Conservation (phyloP, 257 asterid genomes). For the Cordia subcordata region DNA sequence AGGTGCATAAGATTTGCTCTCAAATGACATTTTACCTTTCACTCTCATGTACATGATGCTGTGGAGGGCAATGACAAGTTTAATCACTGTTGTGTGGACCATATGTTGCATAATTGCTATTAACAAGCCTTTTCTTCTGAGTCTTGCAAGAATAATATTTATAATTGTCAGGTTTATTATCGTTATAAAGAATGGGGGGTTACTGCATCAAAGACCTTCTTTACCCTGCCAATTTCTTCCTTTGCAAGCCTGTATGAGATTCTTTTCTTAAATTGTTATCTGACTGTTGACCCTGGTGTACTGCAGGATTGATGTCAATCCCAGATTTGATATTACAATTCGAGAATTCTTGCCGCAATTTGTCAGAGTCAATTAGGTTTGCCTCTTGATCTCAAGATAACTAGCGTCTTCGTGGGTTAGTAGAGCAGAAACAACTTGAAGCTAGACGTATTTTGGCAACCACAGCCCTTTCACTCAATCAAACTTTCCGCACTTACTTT, state of each 20-base stretch:
- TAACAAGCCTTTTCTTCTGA: too few relatives aligned
- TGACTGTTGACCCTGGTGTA: conserved; percentile 16
- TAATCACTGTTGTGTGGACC: background rate
- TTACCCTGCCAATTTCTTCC: too few relatives aligned
- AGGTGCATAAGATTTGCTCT: conserved; percentile 43
- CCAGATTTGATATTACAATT: conserved; percentile 80
- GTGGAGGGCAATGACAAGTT: background rate
- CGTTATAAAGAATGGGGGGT: too few relatives aligned
- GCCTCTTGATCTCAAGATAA: conserved; percentile 13
- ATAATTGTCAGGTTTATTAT: too few relatives aligned
- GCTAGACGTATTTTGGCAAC: too few relatives aligned
- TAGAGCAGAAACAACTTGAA: too few relatives aligned
- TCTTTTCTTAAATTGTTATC: conserved; percentile 1
- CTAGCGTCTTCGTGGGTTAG: background rate
- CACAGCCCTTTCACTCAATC: too few relatives aligned
- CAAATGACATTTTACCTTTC: background rate
- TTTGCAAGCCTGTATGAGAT: background rate
- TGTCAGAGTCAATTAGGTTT: conserved; percentile 86
- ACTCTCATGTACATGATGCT: background rate
- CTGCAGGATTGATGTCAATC: conserved; percentile 81
- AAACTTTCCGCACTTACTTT: background rate
- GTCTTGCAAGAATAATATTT: too few relatives aligned
- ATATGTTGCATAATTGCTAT: too few relatives aligned
- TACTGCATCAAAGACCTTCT: too few relatives aligned
- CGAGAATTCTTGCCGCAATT: conserved; percentile 83